Evolutionary conservation across 108 stramenopile species (phyloP), one percentile per base, ranked within the genome.

Genomic region (Epithemia pelagica): DNA sequence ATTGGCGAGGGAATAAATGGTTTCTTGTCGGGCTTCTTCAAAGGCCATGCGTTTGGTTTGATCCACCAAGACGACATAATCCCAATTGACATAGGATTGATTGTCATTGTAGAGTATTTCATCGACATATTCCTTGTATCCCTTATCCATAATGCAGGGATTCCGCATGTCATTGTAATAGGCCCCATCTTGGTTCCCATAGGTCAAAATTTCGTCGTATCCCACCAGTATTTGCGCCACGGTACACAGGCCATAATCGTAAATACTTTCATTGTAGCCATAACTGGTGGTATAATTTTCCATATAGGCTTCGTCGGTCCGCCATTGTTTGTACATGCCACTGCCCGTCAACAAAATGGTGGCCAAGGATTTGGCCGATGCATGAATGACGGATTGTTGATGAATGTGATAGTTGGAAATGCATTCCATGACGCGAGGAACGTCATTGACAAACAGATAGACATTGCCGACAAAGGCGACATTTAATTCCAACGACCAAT

Each of bases 401-500:
- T 56, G 25, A 18, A 84, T 54, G 1, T 71, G 51, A 0, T 59
- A 58, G 2, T 28, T 61, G 20, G 66, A 25, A 0, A 79, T 69
- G 24, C 23, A 20, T 24, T 80, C 62, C 37, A 81, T 31, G 26
- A 84, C 51, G 25, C 83, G 83, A 22, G 83, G 83, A 1, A 84
- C 37, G 62, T 84, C 83, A 69, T 84, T 84, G 32, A 75, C 65
- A 58, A 68, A 73, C 59, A 85, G 73, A 62, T 82, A 74, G 25
- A 71, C 64, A 62, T 78, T 85, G 33, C 82, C 82, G 27, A 79
- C 57, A 52, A 83, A 79, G 25, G 82, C 82, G n/a, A 83, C 75
- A 7, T 26, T 66, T 2, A 55, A 24, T 66, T 66, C 54, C 26
- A 24, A 22, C 3, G 28, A 25, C 65, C 65, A 66, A 28, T 66